Evolutionary conservation across 208 protist species (phyloP).

Genomic region (Trypanosoma congolense): DNA sequence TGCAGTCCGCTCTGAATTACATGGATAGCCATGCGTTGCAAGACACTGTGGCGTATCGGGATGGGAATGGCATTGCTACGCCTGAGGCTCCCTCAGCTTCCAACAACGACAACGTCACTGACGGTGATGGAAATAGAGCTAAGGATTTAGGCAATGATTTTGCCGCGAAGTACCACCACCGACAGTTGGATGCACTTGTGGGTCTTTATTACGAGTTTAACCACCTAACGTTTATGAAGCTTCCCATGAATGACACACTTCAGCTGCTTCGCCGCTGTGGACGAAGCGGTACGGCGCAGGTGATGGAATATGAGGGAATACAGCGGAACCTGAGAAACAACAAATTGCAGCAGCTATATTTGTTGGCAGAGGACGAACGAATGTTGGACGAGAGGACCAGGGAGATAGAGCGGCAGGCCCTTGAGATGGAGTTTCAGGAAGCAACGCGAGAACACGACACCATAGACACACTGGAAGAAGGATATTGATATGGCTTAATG

Average conservation of each 20-base stretch:
- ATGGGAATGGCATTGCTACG: constrained; percentile 8
- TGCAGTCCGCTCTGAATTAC: background rate
- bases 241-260: constrained; percentile 78
- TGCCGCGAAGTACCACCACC: constrained; percentile 60
- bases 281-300: constrained; percentile 62
- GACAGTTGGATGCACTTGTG: constrained; percentile 69
- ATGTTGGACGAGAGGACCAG: constrained; percentile 29
- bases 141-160: constrained; percentile 14
- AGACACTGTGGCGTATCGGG: background rate
- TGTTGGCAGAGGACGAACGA: constrained; percentile 33
- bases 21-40: background rate
- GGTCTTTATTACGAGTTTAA: constrained; percentile 86
- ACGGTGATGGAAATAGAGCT: background rate
- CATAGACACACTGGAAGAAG: constrained; percentile 12
- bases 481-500: too few species aligned
- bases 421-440: constrained; percentile 23
- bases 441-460: constrained; percentile 30
- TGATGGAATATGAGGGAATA: constrained; percentile 72
- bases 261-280: constrained; percentile 71
- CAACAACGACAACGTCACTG: background rate
- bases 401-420: constrained; percentile 11
- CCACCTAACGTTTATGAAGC: constrained; percentile 77
- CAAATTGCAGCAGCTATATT: constrained; percentile 37
- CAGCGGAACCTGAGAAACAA: constrained; percentile 40
- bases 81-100: background rate